Evolutionary conservation across 2,329 filamentous ascomycete species (phyloP), one percentile per base, ranked within the genome.

Genomic region (Plenodomus biglobosus): DNA sequence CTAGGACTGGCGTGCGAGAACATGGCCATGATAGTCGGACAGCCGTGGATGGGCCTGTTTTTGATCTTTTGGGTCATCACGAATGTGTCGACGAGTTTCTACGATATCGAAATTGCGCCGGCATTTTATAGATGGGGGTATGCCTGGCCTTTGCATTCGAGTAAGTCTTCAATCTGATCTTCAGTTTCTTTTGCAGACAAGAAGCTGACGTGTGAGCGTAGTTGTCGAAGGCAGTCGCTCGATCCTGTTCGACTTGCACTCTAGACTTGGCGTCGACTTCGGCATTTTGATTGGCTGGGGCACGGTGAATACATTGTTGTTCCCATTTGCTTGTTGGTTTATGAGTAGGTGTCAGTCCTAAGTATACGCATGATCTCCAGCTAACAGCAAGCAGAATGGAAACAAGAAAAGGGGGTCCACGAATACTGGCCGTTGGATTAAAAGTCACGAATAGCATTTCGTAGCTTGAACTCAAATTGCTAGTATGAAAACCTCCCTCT

Each of bases 41-140:
- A 80, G 56, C 84, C 81, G 0, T 86, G 82, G 82, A 80, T 76
- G 42, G 77, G 81, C 0, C 64, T 85, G 0, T 87, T 84, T 77
- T 69, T 87, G 1, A 85, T 86, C 46, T 86, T 85, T 58, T 85
- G 82, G 83, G 82, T 86, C 36, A 84, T 87, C 46, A 79, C 81
- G 6, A 87, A 87, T 58, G 82, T 86, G 0, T 73, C 77, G 0
- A 85, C 82, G 0, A 71, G 76, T 0, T 85, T 87, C 57, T 83
- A 86, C 62, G 70, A 80, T 3, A 72, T 86, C 37, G 80, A 83
- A 20, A 70, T 87, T 19, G 78, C 80, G 1, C 79, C 81, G 0
- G 71, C 66, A 0, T 86, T 87, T 59, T 87, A 83, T 61, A 62
- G 68, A 2, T 87, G 81, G 80, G 83, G 82, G 0, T 84, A 84